These are phyloP conservation scores for Talaromyces sp. DNA, from an alignment of 2,329 filamentous ascomycete genomes.

Conservation along the genomic window DNA sequence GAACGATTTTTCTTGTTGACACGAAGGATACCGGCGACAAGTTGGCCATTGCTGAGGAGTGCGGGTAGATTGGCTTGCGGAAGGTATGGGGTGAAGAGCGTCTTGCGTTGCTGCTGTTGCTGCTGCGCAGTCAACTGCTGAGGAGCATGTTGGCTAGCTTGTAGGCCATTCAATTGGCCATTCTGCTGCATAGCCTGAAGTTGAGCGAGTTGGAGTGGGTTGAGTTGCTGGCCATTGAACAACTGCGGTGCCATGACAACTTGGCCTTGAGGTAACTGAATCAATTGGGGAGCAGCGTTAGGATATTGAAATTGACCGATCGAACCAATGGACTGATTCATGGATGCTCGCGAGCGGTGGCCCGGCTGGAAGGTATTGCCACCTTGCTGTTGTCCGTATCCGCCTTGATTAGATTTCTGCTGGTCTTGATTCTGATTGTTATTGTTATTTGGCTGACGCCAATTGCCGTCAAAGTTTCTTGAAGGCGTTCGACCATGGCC, in stretches of 20 bases:
- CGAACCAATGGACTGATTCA: conserved; percentile 80
- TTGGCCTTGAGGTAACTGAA: conserved; percentile 80
- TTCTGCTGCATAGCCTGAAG: conserved; percentile 92
- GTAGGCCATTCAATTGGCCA: conserved; percentile 71
- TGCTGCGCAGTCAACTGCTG: conserved; percentile 57
- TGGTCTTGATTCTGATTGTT: conserved; percentile 48
- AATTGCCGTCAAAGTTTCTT: conserved; percentile 96
- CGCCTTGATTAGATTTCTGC: conserved; percentile 57
- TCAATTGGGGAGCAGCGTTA: conserved; percentile 72
- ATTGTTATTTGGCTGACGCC: conserved; percentile 74
- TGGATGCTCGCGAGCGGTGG: conserved; percentile 79
- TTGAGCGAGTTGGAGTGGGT: conserved; percentile 83
- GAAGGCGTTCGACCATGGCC: conserved; percentile 81
- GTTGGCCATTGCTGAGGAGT: conserved; percentile 83
- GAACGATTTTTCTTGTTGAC: conserved; percentile 99
- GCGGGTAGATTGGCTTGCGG: conserved; percentile 92
- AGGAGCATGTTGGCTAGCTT: conserved; percentile 69
- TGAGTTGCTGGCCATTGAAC: conserved; percentile 81
- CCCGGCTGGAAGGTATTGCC: conserved; percentile 82
- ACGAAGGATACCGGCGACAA: conserved; percentile 92
- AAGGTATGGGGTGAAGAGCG: conserved; percentile 94
- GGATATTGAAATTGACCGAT: conserved; percentile 88
- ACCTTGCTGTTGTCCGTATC: conserved; percentile 68
- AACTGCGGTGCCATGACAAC: conserved; percentile 81
- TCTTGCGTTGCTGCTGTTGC: conserved; percentile 89